Base-by-base conservation (phyloP, 805 yeast species). In the Yamadazyma kitorensis region DNA sequence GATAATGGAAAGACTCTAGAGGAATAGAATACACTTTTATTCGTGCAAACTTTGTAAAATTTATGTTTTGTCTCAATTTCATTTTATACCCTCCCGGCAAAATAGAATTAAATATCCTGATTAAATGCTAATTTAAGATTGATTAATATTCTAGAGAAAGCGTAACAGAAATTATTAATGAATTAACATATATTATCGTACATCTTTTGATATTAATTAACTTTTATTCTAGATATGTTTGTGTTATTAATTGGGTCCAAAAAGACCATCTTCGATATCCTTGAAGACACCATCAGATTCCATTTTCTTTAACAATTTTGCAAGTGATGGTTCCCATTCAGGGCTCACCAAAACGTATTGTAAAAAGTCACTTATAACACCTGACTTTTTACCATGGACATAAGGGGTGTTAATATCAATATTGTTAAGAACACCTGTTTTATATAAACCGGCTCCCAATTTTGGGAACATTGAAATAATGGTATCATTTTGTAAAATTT, bases 401-500 rank as follows among this genome's bases (percentile, higher is more conserved):
- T 44, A 57, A 31, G 39, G 40, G 1, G 43, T 35, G 34, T 55
- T 48, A 21, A 60, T 27, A 34, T 61, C 64, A 12, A 64, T 37
- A 20, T 53, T 47, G 36, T 61, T 48, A 20, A 64, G 51, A 3
- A 51, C 62, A 3, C 68, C 69, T 13, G 52, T 49, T 26, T 58
- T 37, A 42, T 63, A 63, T 5, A 66, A 43, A 11, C 49, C 46
- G 5, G 21, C 19, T 11, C 36, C 36, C 7, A 54, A 34, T 29
- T 55, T 49, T 16, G 48, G 49, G 4, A 53, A 39, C 36, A 61
- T 47, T 23, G 44, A 37, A 11, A 46, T 39, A 2, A 50, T 47
- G 34, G 60, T 49, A 12, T 41, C 31, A n/a, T 56, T 45, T 5
- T 40, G 43, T n/a, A 56, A 18, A 6, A 54, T 31, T 24, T 53